phyloP scores from a whole-genome alignment of 2,329 filamentous ascomycete genomes.

The Myriosclerotinia curreyana region DNA sequence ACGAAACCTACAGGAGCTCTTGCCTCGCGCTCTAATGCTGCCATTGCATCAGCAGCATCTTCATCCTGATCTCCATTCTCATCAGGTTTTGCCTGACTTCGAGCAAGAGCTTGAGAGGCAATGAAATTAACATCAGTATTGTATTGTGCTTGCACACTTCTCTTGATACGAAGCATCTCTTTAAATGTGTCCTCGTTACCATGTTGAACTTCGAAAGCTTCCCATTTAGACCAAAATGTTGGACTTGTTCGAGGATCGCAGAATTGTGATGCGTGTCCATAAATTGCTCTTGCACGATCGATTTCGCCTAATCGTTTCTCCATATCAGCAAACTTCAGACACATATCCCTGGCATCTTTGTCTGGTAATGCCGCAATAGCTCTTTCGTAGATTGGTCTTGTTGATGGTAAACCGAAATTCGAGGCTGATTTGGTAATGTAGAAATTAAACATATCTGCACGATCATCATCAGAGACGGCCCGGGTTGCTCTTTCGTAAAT shows the following conservation, averaged over 20 bases:
- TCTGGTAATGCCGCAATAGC: slow-evolving; percentile 93
- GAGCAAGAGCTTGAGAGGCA: slow-evolving; percentile 87
- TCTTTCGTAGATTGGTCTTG: slow-evolving; percentile 91
- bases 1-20: slow-evolving; percentile 88
- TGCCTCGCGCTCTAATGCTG: slow-evolving; percentile 81
- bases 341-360: slow-evolving; percentile 93
- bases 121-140: slow-evolving; percentile 99
- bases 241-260: slow-evolving; percentile 90
- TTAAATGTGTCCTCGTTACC: slow-evolving; percentile 99
- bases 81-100: slow-evolving; percentile 61
- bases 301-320: slow-evolving; percentile 89
- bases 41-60: slow-evolving; percentile 75
- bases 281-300: slow-evolving; percentile 91
- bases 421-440: slow-evolving; percentile 99
- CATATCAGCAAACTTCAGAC: slow-evolving; percentile 97
- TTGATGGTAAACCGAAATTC: slow-evolving; percentile 95
- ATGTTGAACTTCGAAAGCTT: slow-evolving; percentile 93
- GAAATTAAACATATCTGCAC: slow-evolving; percentile 97
- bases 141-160: slow-evolving; percentile 95
- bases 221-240: slow-evolving; percentile 95
- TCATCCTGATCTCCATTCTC: slow-evolving; percentile 45
- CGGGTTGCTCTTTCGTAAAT: slow-evolving; percentile 97
- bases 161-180: slow-evolving; percentile 97
- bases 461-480: slow-evolving; percentile 90
- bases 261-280: slow-evolving; percentile 94